phyloP scores from a whole-genome alignment of 108 stramenopile species.

The Poteriospumella lacustris region DNA sequence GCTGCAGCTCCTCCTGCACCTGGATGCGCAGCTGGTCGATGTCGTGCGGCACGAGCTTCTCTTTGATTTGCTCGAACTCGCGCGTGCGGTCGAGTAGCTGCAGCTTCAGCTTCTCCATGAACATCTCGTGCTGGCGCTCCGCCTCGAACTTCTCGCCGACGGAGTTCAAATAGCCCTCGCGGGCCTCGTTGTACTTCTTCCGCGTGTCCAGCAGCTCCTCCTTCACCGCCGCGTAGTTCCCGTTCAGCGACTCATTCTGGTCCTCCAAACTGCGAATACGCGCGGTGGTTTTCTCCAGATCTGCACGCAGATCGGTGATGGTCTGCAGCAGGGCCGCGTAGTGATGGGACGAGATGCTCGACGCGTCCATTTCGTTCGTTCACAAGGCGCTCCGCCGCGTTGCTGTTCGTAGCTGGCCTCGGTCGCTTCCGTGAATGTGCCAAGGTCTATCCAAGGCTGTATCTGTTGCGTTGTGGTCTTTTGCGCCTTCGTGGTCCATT shows the following conservation, averaged over 20 bases:
- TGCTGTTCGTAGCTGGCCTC: too few species aligned
- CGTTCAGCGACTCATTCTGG: background rate
- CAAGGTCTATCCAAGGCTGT: too few species aligned
- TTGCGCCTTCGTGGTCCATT: too few species aligned
- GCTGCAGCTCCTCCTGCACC: constrained; percentile 11
- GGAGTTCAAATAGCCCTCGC: constrained; percentile 5
- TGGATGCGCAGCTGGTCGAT: constrained; percentile 22
- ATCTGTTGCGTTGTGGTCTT: too few species aligned
- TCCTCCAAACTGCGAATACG: background rate
- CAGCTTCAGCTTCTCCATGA: background rate
- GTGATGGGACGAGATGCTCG: background rate
- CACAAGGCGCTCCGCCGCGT: too few species aligned
- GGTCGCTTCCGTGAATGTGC: too few species aligned
- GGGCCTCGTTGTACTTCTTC: constrained; percentile 26
- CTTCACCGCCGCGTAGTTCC: background rate
- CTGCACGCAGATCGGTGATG: constrained; percentile 4
- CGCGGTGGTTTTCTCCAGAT: constrained; percentile 13
- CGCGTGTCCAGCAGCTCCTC: background rate
- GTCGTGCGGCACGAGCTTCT: constrained; percentile 16
- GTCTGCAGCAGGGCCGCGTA: constrained; percentile 3
- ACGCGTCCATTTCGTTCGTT: too few species aligned
- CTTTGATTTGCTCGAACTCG: constrained; percentile 5
- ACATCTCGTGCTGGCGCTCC: background rate
- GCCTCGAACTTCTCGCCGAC: constrained; percentile 4
- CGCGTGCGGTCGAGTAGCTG: background rate